Evolutionary conservation across 208 protist species (phyloP).

Genomic region (Acanthamoeba triangularis): DNA sequence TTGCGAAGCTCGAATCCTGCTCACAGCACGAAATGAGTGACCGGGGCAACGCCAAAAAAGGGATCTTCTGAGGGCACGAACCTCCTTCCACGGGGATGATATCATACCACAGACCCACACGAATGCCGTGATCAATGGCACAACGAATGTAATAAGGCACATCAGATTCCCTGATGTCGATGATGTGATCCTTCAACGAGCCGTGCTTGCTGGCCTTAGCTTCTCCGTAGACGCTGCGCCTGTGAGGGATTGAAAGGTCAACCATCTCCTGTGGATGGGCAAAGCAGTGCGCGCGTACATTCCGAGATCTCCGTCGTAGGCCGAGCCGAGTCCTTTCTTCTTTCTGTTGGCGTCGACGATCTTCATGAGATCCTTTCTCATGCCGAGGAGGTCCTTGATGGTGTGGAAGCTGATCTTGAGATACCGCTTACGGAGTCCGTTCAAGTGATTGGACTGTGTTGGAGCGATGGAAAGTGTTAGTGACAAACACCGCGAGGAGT

Average conservation of each 20-base stretch:
- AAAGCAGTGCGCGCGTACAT: slow-evolving; percentile 14
- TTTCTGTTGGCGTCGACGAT: slow-evolving; percentile 84
- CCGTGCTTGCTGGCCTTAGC: slow-evolving; percentile 85
- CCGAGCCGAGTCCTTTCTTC: slow-evolving; percentile 9
- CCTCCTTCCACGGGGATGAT: slow-evolving; percentile 82
- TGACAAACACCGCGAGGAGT: neutral
- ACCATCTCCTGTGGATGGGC: neutral
- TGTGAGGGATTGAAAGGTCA: neutral
- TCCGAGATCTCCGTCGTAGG: slow-evolving; percentile 62
- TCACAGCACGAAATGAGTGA: neutral
- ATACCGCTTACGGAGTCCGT: slow-evolving; percentile 95
- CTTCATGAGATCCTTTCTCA: slow-evolving; percentile 90
- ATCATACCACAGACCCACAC: slow-evolving; percentile 98
- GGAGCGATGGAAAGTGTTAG: no score
- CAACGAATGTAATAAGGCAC: slow-evolving; percentile 99
- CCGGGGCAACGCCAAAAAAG: neutral
- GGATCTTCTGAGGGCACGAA: slow-evolving; percentile 76
- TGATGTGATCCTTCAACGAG: slow-evolving; percentile 94
- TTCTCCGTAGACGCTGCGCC: slow-evolving; percentile 90
- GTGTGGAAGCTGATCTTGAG: slow-evolving; percentile 97
- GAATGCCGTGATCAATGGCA: slow-evolving; percentile 97
- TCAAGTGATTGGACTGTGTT: slow-evolving; percentile 96
- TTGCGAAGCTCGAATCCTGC: slow-evolving; percentile 55
- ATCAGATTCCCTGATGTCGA: slow-evolving; percentile 99
- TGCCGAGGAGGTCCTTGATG: slow-evolving; percentile 95